Evolutionary conservation across 2,329 filamentous ascomycete genomes (phyloP), one percentile per base, ranked within the genome.

Genomic region (Trichoderma afroharzianum): DNA sequence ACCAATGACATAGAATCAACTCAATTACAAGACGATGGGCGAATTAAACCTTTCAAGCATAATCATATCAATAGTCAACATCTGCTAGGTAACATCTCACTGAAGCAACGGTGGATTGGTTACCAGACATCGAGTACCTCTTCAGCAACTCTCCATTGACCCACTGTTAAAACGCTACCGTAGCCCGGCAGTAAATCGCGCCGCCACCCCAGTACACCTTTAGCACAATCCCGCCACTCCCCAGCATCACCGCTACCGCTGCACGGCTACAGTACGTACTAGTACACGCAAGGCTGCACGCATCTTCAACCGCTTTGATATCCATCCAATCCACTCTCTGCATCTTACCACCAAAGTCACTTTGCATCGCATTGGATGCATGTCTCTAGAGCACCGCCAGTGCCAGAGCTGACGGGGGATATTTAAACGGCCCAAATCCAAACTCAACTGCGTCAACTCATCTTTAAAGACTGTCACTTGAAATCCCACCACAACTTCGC

Each of bases 231-330:
- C 7, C 14, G 8, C 57, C 55, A 36, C 6, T n/a, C 18, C 26
- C 55, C 39, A 55, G 47, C 43, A 71, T 66, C 63, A 61, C 55
- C 69, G 39, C 63, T 66, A 61, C 55, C 69, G 39, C 63, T 66
- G 63, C 69, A 71, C 62, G 69, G 69, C 69, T 67, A 21, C 33
- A n/a, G n/a, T n/a, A n/a, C n/a, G n/a, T n/a, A n/a, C n/a, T n/a
- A n/a, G 14, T 36, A 36, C 69, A 21, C 55, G 55, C 69, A 39
- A 71, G 69, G 69, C 69, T 71, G 39, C 63, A 28, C 33, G 57
- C 32, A 67, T 67, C 50, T 62, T 28, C 32, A 43, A 63, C 39
- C 61, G 21, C 39, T 15, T 62, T 50, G 57, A 55, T 61, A 59
- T 67, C 26, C 59, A 59, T 67, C 26, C 59, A 4, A 4, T 2